phyloP scores from a whole-genome alignment of 208 protist species.

The Strigomonas galati region DNA sequence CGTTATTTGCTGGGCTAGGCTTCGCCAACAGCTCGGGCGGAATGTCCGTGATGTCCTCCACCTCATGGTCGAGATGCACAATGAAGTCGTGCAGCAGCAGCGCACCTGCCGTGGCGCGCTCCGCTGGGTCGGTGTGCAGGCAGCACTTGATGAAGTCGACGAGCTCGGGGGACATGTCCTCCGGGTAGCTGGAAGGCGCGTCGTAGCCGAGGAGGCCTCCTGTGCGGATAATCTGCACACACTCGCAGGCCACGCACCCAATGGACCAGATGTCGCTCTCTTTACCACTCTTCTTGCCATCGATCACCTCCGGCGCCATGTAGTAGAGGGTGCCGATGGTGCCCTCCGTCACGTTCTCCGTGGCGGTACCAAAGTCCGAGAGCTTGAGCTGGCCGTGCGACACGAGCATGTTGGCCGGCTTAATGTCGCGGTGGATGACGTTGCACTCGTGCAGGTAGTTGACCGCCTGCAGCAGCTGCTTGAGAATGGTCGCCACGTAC shows the following conservation, averaged over 20 bases:
- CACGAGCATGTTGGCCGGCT: slow-evolving; percentile 83
- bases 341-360: slow-evolving; percentile 36
- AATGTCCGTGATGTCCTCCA: slow-evolving; percentile 38
- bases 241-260: slow-evolving; percentile 54
- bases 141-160: slow-evolving; percentile 65
- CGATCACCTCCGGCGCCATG: slow-evolving; percentile 52
- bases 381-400: slow-evolving; percentile 70
- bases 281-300: slow-evolving; percentile 47
- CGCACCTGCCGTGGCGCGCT: slow-evolving; percentile 46
- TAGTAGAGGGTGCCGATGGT: slow-evolving; percentile 65
- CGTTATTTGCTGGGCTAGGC: neutral
- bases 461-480: slow-evolving; percentile 64
- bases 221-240: slow-evolving; percentile 36
- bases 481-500: slow-evolving; percentile 46
- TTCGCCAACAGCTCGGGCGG: slow-evolving; percentile 28
- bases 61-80: slow-evolving; percentile 54
- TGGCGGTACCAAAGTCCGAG: slow-evolving; percentile 77
- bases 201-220: slow-evolving; percentile 48
- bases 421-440: slow-evolving; percentile 88
- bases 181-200: slow-evolving; percentile 39
- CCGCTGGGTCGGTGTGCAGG: slow-evolving; percentile 47
- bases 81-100: slow-evolving; percentile 71
- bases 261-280: slow-evolving; percentile 73
- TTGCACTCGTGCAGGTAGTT: slow-evolving; percentile 67
- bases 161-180: slow-evolving; percentile 33